Evolutionary conservation across 2,329 filamentous ascomycete genomes (phyloP), one percentile per base, ranked within the genome.

Genomic region (Trichocomaceae sp.): DNA sequence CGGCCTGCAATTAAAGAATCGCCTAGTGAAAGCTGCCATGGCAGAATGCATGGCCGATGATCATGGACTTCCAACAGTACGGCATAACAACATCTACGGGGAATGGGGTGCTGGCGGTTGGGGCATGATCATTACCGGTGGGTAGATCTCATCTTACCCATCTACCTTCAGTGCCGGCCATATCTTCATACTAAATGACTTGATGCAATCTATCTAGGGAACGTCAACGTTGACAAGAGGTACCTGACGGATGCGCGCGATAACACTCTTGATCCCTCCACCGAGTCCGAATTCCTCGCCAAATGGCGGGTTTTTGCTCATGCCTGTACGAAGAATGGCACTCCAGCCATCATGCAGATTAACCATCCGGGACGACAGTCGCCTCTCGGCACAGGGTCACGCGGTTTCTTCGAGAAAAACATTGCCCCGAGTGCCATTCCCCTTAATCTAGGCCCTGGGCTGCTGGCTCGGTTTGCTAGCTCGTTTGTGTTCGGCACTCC

Each of bases 91-190:
- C 2, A 26, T 52, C n/a, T 85, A 85, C 60, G 66, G 69, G 1
- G 63, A 68, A 59, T 85, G 82, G 82, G 75, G 65, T 1, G 59
- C 69, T 23, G 69, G 72, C 5, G 65, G 67, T 9, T 76, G 75
- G 65, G 73, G 73, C 8, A 64, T 70, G 12, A 64, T 76, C 29
- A 69, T 76, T 15, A 77, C 74, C 22, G 74, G 75, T 60, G 67
- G n/a, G n/a, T n/a, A 35, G 37, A 51, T 35, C 35, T 10, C 15
- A 4, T n/a, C 15, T 15, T 20, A 31, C 2, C 19, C n/a, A n/a
- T n/a, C 23, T 26, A 26, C 23, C 23, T 26, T 4, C 23, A 26
- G 7, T 26, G 23, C 23, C 4, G 23, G 23, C 23, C 23, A 26
- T 26, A 7, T 7, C 3, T 26, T 3, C 23, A 26, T 26, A 42